Conservation (phyloP, 2,329 filamentous ascomycete species). For the Arthrobotrys sinensis region DNA sequence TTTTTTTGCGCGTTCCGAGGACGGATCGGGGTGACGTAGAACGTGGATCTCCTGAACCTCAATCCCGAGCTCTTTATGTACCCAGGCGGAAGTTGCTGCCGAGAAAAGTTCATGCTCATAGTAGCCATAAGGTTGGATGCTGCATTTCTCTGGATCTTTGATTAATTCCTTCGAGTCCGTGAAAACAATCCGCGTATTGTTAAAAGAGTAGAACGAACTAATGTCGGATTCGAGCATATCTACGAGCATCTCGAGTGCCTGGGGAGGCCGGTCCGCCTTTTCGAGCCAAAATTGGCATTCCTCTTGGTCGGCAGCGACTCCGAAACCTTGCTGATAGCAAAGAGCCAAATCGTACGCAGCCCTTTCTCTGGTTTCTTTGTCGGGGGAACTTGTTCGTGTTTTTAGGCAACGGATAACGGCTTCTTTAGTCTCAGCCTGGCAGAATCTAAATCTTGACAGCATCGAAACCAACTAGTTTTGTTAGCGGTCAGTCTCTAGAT, state of each 20-base stretch:
- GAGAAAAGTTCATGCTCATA: constrained; percentile 20
- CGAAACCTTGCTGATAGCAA: constrained; percentile 18
- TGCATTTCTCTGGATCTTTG: not conserved
- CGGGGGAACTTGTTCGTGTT: not conserved
- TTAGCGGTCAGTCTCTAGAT: not conserved
- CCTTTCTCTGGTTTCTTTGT: not conserved
- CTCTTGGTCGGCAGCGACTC: constrained; percentile 1
- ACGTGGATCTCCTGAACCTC: constrained; percentile 11
- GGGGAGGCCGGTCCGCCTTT: not conserved
- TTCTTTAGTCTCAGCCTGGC: not conserved
- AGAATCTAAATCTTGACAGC: constrained; percentile 18
- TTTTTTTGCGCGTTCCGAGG: not conserved
- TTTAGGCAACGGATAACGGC: constrained; percentile 9
- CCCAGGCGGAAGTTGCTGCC: constrained; percentile 32
- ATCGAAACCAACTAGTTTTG: constrained; percentile 9
- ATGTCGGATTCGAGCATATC: constrained; percentile 18
- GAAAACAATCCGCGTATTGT: constrained; percentile 19
- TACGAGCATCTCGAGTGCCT: not conserved
- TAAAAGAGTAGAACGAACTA: constrained; percentile 13
- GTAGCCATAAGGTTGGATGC: not conserved
- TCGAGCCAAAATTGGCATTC: constrained; percentile 13
- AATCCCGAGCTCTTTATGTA: constrained; percentile 31
- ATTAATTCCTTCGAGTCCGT: constrained; percentile 2
- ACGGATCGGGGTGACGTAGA: not conserved
- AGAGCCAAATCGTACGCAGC: constrained; percentile 20